These are phyloP conservation scores for Aspergillus floridensis DNA, from an alignment of 2,329 filamentous ascomycete species.

Conservation along the genomic window DNA sequence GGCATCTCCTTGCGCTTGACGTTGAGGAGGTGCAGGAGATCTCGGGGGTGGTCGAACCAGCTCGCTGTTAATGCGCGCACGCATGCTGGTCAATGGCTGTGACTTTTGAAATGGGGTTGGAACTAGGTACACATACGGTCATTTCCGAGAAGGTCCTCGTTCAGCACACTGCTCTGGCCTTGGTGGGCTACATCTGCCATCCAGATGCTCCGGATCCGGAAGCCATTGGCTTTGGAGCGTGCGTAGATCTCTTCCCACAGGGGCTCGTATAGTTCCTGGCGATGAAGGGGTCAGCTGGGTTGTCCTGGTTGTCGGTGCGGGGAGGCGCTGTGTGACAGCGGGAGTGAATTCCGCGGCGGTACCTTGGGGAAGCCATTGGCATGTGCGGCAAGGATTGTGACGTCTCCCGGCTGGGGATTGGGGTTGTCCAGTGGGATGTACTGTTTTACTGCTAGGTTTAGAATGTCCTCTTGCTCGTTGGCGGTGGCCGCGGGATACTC, in stretches of 20 bases:
- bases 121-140: conserved; percentile 61
- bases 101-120: background rate
- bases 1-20: conserved; percentile 75
- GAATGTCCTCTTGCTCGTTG: conserved; percentile 68
- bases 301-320: background rate
- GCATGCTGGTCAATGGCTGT: conserved; percentile 16
- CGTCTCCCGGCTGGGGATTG: conserved; percentile 66
- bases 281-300: conserved; percentile 4
- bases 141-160: conserved; percentile 73
- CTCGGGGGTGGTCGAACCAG: conserved; percentile 82
- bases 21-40: conserved; percentile 83
- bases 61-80: conserved; percentile 53
- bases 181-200: conserved; percentile 87
- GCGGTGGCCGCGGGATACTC: conserved; percentile 75
- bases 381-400: conserved; percentile 83
- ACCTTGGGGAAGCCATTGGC: conserved; percentile 93
- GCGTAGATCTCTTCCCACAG: conserved; percentile 79
- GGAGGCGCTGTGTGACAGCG: background rate
- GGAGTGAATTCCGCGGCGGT: conserved; percentile 8
- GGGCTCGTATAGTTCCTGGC: conserved; percentile 84
- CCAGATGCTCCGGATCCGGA: conserved; percentile 79
- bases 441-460: conserved; percentile 78
- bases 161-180: conserved; percentile 73
- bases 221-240: conserved; percentile 55
- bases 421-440: conserved; percentile 75